Base-by-base conservation (phyloP, 257 asterid species). In the Fraxinus cuspidata region DNA sequence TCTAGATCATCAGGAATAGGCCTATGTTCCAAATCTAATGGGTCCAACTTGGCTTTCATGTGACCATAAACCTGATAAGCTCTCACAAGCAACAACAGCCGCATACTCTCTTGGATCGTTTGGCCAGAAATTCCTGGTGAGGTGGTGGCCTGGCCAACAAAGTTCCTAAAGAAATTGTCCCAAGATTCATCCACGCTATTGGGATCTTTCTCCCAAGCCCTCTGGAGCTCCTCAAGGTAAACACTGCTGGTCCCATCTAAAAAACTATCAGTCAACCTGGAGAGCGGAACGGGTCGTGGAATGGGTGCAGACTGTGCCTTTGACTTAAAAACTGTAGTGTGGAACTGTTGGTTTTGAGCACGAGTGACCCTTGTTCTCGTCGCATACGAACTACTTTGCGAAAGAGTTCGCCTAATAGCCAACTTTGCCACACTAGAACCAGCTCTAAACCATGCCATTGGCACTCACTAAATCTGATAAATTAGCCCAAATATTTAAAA, bases 171-270 rank as follows among this genome's bases (percentile, higher is more conserved):
- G 85, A 94, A 94, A 77, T 92, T 94, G 83, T 94, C 99, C 99
- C 99, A 94, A 4, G 99, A 94, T 73, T 92, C 99, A 82, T 94
- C 99, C 76, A 94, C 99, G 49, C 99, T 94, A 63, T 74, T 82
- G 5, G 97, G 97, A 81, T 94, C 97, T 79, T 94, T 91, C 89
- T 94, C 99, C 99, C 99, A 94, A 28, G 97, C 92, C 81, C 99
- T 83, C 89, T 94, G 99, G n/a, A 92, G 91, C 92, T 94, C 99
- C 88, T 94, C 99, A 28, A 94, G 92, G 86, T 94, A 94, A 65
- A 94, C 99, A 60, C 97, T 94, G 87, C 97, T 94, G 8, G 97
- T 92, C 51, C 97, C 98, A 81, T 83, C 99, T 84, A 95, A 89
- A 89, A 95, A 95, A 83, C 95, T 95, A 74, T 95, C 99, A 76